Conservation (phyloP, 805 yeast species). For the Diddensiella caesifluorescens region DNA sequence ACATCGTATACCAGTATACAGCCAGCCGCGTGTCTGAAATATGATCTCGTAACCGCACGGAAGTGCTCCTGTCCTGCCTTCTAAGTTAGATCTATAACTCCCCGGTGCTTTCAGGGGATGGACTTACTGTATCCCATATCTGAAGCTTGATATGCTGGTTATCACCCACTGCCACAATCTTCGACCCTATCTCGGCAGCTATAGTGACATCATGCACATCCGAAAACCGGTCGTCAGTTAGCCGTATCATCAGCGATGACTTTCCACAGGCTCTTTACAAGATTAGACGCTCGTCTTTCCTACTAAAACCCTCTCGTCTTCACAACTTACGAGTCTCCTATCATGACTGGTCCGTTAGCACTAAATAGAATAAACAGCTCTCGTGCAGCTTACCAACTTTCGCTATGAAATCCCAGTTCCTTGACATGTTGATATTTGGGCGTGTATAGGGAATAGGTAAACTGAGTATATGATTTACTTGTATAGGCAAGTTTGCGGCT, state of each 20-base stretch:
- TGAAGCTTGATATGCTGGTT: constrained; percentile 31
- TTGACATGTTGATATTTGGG: no score
- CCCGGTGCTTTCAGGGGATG: background rate
- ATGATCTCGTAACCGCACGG: constrained; percentile 34
- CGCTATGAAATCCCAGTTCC: constrained; percentile 32
- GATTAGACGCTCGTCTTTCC: background rate
- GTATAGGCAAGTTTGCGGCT: no score
- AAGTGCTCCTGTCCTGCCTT: constrained; percentile 35
- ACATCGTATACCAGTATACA: constrained; percentile 35
- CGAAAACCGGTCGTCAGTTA: constrained; percentile 33
- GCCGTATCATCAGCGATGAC: constrained; percentile 33
- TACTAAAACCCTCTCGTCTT: background rate
- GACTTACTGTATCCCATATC: constrained; percentile 31
- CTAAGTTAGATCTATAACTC: background rate
- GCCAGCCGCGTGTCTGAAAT: constrained; percentile 35
- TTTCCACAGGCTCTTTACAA: constrained; percentile 33
- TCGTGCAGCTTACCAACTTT: constrained; percentile 26
- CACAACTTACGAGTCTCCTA: constrained; percentile 33
- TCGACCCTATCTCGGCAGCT: constrained; percentile 36
- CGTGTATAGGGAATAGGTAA: no score
- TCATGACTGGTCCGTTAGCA: constrained; percentile 26
- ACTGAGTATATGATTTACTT: no score
- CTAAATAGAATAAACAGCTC: background rate
- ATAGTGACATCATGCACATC: constrained; percentile 34
- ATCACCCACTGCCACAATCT: constrained; percentile 30